Base-by-base conservation (phyloP, 106 monocot species). In the Dactylorhiza incarnata region DNA sequence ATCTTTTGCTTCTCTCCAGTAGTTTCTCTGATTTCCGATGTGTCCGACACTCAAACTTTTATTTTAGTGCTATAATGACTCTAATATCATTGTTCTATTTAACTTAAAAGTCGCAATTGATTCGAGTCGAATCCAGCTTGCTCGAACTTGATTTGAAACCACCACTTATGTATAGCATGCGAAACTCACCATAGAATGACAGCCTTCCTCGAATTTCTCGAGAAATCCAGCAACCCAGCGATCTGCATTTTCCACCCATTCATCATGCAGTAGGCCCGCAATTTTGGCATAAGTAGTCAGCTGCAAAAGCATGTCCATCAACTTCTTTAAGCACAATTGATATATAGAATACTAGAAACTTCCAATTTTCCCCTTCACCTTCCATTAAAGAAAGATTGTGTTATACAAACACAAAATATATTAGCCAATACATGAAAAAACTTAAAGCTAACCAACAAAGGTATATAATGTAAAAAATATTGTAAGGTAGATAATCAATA, bases 221-320 rank as follows among this genome's bases (percentile, higher is more conserved):
- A 95, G 86, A 73, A 95, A 95, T 50, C 95, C 95, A 76, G 84
- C 95, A 74, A 95, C 95, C 95, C 92, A 95, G 25, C 92, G 84
- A 86, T 95, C 95, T 5, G 95, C 92, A 90, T 92, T 95, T 13
- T 95, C 89, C 11, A 95, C 95, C 95, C 92, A 95, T 63, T 89
- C 88, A 68, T 95, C 95, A 78, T 95, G 95, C 49, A 90, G 79
- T 58, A 86, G 48, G 6, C 68, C 80, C n/a, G 90, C 85, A 78
- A 75, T 76, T 77, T 91, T 94, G 25, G 81, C 84, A 61, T 91
- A 86, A 15, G 85, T 87, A n/a, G 80, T 43, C 53, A 88, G 74
- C 94, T 91, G 83, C 72, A 69, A 20, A 56, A 79, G 53, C 8
- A 75, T 12, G 3, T 0, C 12, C 65, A 65, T 65, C 29, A 65